Base-by-base conservation (phyloP, 352 stramenopile species). In the Phytopythium kandeliae region DNA sequence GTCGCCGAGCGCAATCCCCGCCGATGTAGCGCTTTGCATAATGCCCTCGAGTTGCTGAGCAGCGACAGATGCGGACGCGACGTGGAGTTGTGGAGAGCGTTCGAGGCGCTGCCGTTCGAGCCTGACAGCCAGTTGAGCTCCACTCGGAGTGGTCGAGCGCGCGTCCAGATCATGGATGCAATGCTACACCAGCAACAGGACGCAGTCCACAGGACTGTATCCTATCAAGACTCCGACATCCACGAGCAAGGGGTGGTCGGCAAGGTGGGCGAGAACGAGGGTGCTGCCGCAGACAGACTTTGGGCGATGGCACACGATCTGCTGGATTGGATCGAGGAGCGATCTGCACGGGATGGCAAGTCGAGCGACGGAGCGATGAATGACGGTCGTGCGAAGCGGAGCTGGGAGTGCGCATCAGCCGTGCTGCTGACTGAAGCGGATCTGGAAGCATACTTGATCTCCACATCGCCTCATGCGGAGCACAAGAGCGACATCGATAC, bases 131-230 rank as follows among this genome's bases (percentile, higher is more conserved):
- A 41, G 35, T 19, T 63, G 26, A 59, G 55, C 25, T 59, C 62
- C 41, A 69, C 65, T 44, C 37, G 58, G 54, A 60, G 36, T 47
- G 61, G 50, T 16, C 61, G 61, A 21, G 15, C 40, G 26, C 57
- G 69, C 19, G 31, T 60, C 33, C 33, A 70, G 38, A 41, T 40
- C 33, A 49, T 36, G n/a, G 24, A 40, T 13, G 54, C 56, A 19
- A 19, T 70, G 6, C 49, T 65, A 21, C 31, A 19, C 15, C 25
- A 65, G 28, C 65, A 73, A 25, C 54, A 73, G 40, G 2, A 24
- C 15, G 43, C 53, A 11, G 10, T 67, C 13, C 22, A 9, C n/a
- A 16, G 7, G 33, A 34, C 49, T 22, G 46, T 34, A 21, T 44
- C 45, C 0, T 10, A 7, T 6, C 12, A 17, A 11, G 17, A 22